Evolutionary conservation across 73 alveolate genomes (phyloP).

Genomic region (Paramecium sonneborni): DNA sequence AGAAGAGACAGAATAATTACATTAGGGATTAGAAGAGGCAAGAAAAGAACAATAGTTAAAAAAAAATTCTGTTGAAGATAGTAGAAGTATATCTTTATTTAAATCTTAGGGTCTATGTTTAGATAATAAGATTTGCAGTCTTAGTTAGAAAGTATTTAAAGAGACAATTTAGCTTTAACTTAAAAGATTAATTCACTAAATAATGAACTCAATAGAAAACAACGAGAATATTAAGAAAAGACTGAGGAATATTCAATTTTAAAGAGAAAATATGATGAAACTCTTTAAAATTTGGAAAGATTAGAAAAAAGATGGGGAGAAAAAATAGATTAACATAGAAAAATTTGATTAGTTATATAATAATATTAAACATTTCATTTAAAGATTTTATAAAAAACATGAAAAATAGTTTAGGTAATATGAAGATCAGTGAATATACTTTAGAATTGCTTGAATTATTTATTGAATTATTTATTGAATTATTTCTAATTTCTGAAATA

Average conservation of each 20-base stretch:
- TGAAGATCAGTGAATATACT: too few relatives aligned
- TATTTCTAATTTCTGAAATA: too few relatives aligned
- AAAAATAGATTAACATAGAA: constrained; percentile 49
- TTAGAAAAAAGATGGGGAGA: constrained; percentile 57
- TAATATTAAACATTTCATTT: background rate
- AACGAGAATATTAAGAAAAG: constrained; percentile 19
- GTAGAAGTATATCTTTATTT: constrained; percentile 22
- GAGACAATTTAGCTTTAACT: background rate
- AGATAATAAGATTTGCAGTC: constrained; percentile 27
- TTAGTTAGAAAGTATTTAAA: background rate
- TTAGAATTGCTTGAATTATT: too few relatives aligned
- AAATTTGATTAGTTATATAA: background rate
- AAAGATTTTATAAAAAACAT: too few relatives aligned
- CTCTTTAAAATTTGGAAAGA: constrained; percentile 21
- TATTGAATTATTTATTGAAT: too few relatives aligned
- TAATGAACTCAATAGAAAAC: constrained; percentile 43
- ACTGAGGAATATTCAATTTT: constrained; percentile 22
- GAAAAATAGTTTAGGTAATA: too few relatives aligned
- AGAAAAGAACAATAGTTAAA: background rate
- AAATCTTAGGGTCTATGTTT: background rate
- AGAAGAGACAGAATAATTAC: constrained; percentile 46
- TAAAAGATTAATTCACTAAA: background rate
- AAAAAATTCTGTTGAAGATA: constrained; percentile 28
- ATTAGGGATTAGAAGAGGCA: constrained; percentile 22
- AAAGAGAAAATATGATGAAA: constrained; percentile 52